Percentiles rank a stretch among this genome's conserved stretches.
Evolutionary conservation across 192 early-diverging fungal species (phyloP).

Genomic region (Backusella tuberculispora): DNA sequence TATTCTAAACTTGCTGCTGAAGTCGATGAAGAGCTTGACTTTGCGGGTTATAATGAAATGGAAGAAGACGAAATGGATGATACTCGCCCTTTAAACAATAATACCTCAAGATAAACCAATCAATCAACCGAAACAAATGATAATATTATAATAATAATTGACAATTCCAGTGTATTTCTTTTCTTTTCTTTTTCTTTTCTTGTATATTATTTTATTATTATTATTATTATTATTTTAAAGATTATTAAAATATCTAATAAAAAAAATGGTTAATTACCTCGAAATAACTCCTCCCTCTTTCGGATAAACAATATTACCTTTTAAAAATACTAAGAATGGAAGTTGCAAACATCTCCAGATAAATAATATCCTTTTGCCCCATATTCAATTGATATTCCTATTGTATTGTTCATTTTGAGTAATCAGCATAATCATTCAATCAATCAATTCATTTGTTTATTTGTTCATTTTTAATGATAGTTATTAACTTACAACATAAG

Average conservation of each 20-base stretch:
- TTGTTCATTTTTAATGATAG: too few species aligned
- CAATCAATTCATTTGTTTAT: neutral
- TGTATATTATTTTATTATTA: constrained; percentile 4
- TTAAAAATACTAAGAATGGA: constrained; percentile 93
- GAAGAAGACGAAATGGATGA: neutral
- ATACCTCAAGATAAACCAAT: neutral
- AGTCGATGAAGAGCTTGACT: constrained; percentile 15
- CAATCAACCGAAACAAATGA: neutral
- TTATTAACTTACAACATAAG: constrained; percentile 63
- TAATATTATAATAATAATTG: neutral
- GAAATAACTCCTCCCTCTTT: neutral
- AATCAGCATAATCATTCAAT: neutral
- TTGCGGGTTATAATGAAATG: constrained; percentile 16
- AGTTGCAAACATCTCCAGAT: constrained; percentile 93
- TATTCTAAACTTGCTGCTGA: constrained; percentile 17
- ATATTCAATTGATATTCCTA: constrained; percentile 83
- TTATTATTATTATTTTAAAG: neutral
- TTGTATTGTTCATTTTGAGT: neutral
- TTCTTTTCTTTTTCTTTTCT: neutral
- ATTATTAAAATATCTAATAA: neutral
- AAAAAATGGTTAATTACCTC: neutral
- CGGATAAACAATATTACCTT: constrained; percentile 48
- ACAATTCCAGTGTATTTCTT: neutral
- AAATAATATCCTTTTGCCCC: constrained; percentile 92
- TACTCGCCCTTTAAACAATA: neutral